Percentiles rank a stretch among this genome's conserved stretches.
Evolutionary conservation across 352 stramenopile genomes (phyloP).

Genomic region (Elongisporangium senticosum): DNA sequence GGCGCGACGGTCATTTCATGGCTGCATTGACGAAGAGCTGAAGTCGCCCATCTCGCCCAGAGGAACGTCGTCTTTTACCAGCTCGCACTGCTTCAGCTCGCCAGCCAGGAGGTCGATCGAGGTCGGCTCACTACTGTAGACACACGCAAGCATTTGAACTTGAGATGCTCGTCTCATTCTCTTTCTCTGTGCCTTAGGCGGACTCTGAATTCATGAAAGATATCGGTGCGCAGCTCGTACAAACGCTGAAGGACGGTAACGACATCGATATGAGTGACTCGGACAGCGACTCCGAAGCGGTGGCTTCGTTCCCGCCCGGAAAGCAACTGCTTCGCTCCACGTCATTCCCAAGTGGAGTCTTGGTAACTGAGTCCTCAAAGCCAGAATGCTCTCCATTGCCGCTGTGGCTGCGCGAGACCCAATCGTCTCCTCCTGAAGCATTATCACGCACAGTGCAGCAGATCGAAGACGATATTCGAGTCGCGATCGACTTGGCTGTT

Average conservation of each 20-base stretch:
- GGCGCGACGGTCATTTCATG: background rate
- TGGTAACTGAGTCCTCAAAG: background rate
- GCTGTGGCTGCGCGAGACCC: background rate
- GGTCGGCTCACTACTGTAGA: background rate
- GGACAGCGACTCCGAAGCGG: background rate
- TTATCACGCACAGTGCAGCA: slow-evolving; percentile 30
- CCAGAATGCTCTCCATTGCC: background rate
- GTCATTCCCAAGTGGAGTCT: background rate
- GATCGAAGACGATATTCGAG: slow-evolving; percentile 56
- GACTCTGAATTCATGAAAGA: background rate
- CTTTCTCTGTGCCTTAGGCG: too few relatives aligned
- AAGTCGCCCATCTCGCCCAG: background rate
- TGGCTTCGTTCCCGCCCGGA: background rate
- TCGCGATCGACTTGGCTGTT: slow-evolving; percentile 45
- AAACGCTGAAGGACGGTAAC: slow-evolving; percentile 10
- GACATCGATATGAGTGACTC: background rate
- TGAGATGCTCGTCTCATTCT: background rate
- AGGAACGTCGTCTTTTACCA: background rate
- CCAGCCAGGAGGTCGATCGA: background rate
- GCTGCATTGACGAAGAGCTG: background rate
- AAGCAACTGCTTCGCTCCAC: slow-evolving; percentile 3
- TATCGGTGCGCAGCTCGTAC: slow-evolving; percentile 5
- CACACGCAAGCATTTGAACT: too few relatives aligned
- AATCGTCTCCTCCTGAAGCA: slow-evolving; percentile 1
- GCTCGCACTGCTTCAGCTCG: background rate